Conservation (phyloP, 176 grass and related monocot genomes). For the Rhipidocladum racemiflorum region DNA sequence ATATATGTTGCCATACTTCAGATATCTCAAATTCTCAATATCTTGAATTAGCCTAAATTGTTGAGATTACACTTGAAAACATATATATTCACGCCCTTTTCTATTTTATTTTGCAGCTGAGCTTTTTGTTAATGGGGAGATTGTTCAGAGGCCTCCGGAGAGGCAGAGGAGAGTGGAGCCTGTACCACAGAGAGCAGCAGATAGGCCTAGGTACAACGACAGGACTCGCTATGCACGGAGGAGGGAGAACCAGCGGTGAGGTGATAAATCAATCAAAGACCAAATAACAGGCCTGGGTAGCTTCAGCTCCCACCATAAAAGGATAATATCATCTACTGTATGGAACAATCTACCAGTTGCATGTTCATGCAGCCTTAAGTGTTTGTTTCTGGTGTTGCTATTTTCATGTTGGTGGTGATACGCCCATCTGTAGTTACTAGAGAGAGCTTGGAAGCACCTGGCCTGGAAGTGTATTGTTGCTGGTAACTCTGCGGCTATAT, state of each 20-base stretch:
- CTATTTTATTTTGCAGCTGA: conserved; percentile 63
- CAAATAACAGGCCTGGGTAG: conserved; percentile 9
- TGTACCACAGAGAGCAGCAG: conserved; percentile 65
- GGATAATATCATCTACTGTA: neutral
- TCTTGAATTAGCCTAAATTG: neutral
- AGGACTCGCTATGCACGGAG: conserved; percentile 66
- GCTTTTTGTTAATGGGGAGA: conserved; percentile 85
- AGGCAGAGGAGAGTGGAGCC: conserved; percentile 92
- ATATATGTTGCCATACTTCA: no score
- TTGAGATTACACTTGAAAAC: neutral
- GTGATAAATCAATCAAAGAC: neutral
- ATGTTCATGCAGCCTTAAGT: neutral
- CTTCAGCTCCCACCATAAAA: neutral
- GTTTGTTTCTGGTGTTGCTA: neutral
- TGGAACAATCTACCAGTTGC: conserved; percentile 13
- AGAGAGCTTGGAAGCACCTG: conserved; percentile 9
- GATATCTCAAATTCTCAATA: neutral
- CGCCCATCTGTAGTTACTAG: conserved; percentile 22
- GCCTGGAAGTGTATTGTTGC: neutral
- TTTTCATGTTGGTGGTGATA: conserved; percentile 14
- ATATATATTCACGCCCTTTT: neutral
- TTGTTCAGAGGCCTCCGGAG: conserved; percentile 79
- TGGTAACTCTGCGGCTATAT: neutral
- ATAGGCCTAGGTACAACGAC: conserved; percentile 86
- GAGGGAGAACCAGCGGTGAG: conserved; percentile 72